Base-by-base conservation (phyloP, 2,329 filamentous ascomycete species). In the Plenodomus biglobosus region DNA sequence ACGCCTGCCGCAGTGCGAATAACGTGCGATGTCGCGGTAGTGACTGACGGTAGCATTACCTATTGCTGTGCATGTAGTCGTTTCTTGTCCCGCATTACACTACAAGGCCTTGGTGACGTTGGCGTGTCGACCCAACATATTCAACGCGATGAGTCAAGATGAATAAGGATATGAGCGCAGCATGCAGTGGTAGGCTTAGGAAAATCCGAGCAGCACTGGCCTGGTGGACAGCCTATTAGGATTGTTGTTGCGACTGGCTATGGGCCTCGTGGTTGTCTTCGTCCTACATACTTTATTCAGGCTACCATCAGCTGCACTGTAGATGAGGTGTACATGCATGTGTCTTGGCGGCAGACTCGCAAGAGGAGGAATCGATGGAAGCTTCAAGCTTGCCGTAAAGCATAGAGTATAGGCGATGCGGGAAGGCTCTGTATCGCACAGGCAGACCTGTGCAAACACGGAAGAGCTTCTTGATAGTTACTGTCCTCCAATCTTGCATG, bases 81-180 rank as follows among this genome's bases (percentile, higher is more conserved):
- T 36, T 22, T 21, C 18, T 24, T 24, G 30, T 16, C 13, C 11
- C 13, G 27, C 27, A 32, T 32, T 3, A 3, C 27, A 32, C 6
- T n/a, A 15, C 27, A 11, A 32, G 11, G 27, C 27, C 3, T 10
- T 32, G 11, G 27, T 32, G 6, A 32, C 11, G 27, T 11, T 3
- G 27, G 27, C 27, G 15, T 3, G 15, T 32, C 27, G 27, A 32
- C 13, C 3, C 8, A 10, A 32, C 18, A 30, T 40, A 30, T n/a
- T 52, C 44, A 30, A 34, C 3, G 8, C 17, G n/a, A 17, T 19
- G 27, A 10, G 18, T 42, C 36, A 38, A 34, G 18, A 3, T 32
- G 27, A 15, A 15, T 15, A 15, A 55, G 60, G 56, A 65, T 60
- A 61, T 61, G 46, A 54, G 61, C 62, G 62, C 62, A 58, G 41